Percentiles rank a stretch among this genome's conserved stretches.
These are phyloP conservation scores for Calonectria leucothoes DNA, from an alignment of 2,329 filamentous ascomycete genomes.

Conservation along the genomic window DNA sequence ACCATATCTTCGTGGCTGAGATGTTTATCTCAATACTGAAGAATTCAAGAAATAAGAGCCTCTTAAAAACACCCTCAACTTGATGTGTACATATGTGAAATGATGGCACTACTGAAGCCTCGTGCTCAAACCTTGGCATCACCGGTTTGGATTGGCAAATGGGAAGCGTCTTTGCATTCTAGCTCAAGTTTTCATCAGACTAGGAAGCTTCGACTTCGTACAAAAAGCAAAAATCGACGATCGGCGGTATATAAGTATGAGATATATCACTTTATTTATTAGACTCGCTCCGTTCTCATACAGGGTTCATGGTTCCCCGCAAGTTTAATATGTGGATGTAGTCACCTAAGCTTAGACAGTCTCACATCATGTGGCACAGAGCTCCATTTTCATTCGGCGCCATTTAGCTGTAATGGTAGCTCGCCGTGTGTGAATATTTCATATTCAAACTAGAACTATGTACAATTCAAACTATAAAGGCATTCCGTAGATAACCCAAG, in stretches of 20 bases:
- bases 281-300: neutral
- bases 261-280: neutral
- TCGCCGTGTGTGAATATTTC: slow-evolving; percentile 23
- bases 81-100: too few species aligned
- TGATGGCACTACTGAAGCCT: too few species aligned
- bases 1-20: neutral
- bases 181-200: neutral
- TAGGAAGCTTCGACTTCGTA: neutral
- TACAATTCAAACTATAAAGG: slow-evolving; percentile 26
- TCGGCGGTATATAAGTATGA: neutral
- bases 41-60: neutral
- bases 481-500: slow-evolving; percentile 20
- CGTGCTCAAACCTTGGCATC: neutral
- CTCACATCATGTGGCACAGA: neutral
- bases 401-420: neutral
- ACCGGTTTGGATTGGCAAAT: neutral
- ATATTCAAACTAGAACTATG: slow-evolving; percentile 35
- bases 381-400: neutral
- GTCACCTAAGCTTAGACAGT: neutral
- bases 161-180: neutral
- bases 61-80: too few species aligned
- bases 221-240: neutral
- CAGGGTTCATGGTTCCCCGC: neutral
- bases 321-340: neutral
- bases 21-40: neutral